Conservation (phyloP, 495 filamentous ascomycete genomes). For the Podospora pseudopauciseta region DNA sequence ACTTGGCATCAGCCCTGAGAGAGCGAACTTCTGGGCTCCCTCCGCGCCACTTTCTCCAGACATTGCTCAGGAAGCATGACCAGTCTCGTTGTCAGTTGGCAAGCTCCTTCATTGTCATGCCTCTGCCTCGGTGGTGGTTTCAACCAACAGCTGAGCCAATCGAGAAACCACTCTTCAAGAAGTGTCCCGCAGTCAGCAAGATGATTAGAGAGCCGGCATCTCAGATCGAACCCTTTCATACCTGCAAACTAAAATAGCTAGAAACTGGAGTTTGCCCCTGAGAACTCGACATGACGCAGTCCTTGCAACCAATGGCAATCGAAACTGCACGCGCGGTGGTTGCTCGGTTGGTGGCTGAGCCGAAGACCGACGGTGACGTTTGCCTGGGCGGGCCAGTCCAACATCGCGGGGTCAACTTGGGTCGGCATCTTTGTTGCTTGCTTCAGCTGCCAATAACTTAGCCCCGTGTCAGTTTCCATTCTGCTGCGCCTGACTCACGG, state of each 20-base stretch:
- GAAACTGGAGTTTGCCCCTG: neutral
- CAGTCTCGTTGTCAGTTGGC: neutral
- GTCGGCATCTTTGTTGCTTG: neutral
- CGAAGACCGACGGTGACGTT: conserved; percentile 4
- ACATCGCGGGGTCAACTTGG: conserved; percentile 6
- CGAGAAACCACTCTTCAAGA: neutral
- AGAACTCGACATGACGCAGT: neutral
- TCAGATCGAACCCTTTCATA: neutral
- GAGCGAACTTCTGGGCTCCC: neutral
- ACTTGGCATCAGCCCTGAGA: neutral
- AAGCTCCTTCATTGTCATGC: neutral
- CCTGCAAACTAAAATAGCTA: neutral
- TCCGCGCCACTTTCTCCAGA: neutral
- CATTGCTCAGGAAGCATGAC: neutral
- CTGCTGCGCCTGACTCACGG: conserved; percentile 1
- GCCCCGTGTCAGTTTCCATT: conserved; percentile 2
- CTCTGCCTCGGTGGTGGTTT: neutral
- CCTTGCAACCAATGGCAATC: neutral
- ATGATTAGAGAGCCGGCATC: neutral
- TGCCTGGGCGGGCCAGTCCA: neutral
- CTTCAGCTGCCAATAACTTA: conserved; percentile 4
- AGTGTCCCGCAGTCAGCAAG: neutral
- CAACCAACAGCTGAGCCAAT: neutral
- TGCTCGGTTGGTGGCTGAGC: neutral
- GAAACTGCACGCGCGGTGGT: neutral